Conservation (phyloP, 2,329 filamentous ascomycete species). For the Aspergillus fructus region DNA sequence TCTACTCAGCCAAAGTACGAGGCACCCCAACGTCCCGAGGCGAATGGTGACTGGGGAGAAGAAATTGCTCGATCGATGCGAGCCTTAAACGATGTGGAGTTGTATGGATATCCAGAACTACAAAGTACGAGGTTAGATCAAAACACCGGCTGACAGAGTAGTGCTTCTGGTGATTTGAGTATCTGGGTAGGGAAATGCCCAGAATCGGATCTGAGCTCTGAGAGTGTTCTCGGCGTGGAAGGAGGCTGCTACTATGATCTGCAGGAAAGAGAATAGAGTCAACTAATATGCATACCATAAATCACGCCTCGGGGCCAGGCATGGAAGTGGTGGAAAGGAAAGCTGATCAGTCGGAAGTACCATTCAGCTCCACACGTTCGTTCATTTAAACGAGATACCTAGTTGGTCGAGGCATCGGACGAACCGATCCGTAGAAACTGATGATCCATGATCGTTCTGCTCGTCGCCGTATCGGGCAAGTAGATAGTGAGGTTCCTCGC, state of each 20-base stretch:
- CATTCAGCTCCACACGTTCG: neutral
- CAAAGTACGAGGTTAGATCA: neutral
- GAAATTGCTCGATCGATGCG: neutral
- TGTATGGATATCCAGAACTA: neutral
- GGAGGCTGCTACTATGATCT: neutral
- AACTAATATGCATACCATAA: neutral
- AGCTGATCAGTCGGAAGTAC: neutral
- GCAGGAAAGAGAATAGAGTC: neutral
- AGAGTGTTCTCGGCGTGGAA: neutral
- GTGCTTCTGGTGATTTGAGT: neutral
- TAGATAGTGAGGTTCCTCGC: neutral
- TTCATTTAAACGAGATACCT: neutral
- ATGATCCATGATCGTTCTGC: constrained; percentile 1
- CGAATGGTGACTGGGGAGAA: no score
- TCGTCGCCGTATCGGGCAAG: neutral
- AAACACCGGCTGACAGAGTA: neutral
- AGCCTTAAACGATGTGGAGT: neutral
- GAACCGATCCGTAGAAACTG: neutral
- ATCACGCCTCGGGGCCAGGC: neutral
- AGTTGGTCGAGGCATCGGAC: neutral
- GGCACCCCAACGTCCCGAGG: neutral
- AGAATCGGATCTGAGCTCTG: neutral
- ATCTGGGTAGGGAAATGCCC: neutral
- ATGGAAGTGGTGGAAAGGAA: neutral
- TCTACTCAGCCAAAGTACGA: neutral